Conservation (phyloP, 164 flowering plant genomes). For the Tinospora cordifolia region DNA sequence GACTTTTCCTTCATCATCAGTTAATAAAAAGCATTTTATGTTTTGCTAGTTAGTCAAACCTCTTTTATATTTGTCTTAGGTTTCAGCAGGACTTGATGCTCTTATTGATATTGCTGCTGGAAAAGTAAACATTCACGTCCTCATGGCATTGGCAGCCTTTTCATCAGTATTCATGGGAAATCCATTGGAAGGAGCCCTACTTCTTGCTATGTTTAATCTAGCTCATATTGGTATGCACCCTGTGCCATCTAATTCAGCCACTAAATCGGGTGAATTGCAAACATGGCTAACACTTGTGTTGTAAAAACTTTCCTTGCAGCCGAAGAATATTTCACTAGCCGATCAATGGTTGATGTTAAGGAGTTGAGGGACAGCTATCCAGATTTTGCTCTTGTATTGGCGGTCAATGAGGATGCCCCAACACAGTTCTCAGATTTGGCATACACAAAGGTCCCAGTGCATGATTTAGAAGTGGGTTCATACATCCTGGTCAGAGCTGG, state of each 20-base stretch:
- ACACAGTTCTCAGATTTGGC: conserved; percentile 56
- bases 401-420: conserved; percentile 32
- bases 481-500: conserved; percentile 92
- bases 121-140: conserved; percentile 86
- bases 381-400: conserved; percentile 76
- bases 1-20: background rate
- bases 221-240: conserved; percentile 77
- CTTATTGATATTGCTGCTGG: conserved; percentile 76
- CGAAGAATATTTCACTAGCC: conserved; percentile 94
- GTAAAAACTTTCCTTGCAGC: conserved; percentile 39
- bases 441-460: conserved; percentile 70
- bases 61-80: conserved; percentile 27
- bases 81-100: conserved; percentile 89
- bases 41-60: background rate
- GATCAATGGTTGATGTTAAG: conserved; percentile 82
- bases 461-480: conserved; percentile 69
- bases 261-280: background rate
- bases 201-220: conserved; percentile 93
- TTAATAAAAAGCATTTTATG: background rate
- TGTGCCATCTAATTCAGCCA: conserved; percentile 4
- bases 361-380: conserved; percentile 93
- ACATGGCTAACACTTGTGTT: background rate
- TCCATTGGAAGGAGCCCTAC: conserved; percentile 87
- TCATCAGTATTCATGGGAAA: conserved; percentile 96
- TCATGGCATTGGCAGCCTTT: conserved; percentile 97